Evolutionary conservation across 805 yeast genomes (phyloP), one percentile per base, ranked within the genome.

Genomic region (Candida ponderosae): DNA sequence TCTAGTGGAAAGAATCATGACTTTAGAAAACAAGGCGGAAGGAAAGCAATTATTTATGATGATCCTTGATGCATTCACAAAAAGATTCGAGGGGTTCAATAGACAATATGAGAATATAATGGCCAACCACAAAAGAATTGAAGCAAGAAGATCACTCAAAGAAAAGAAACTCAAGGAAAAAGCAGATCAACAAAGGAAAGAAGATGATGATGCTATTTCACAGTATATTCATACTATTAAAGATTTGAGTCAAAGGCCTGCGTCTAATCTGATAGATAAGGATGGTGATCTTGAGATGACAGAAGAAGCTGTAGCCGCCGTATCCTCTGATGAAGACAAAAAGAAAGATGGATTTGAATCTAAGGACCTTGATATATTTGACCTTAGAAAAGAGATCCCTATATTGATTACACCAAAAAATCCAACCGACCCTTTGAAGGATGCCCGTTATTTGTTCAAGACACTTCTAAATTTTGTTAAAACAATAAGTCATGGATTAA

Each of bases 381-480:
- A 73, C 34, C 55, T 76, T 15, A 68, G 64, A 38, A 59, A 64
- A 40, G 57, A 63, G 29, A 57, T 68, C 3, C 90, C 95, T 4
- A 80, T 89, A 16, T 61, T 76, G 18, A 58, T 81, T 1, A 60
- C 74, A 9, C 75, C 74, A 28, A 68, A 60, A 3, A 53, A 70
- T 1, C 62, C 59, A 10, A 63, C 68, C 17, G 90, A 84, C 45
- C 85, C 89, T 13, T 64, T 86, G 37, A 87, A 87, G 49, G 96
- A 89, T 54, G 90, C 96, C 1, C 74, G 94, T 32, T 85, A 84
- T 49, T 63, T 93, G 23, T 87, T 88, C 72, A 76, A 90, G 45
- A 88, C 95, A 5, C 63, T 94, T 37, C 76, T 93, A 81, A 83
- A 89, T 5, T 93, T 93, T 54, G 65, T 93, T 51, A 87, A 89